phyloP scores from a whole-genome alignment of 805 yeast species.

The Candida dendrica region DNA sequence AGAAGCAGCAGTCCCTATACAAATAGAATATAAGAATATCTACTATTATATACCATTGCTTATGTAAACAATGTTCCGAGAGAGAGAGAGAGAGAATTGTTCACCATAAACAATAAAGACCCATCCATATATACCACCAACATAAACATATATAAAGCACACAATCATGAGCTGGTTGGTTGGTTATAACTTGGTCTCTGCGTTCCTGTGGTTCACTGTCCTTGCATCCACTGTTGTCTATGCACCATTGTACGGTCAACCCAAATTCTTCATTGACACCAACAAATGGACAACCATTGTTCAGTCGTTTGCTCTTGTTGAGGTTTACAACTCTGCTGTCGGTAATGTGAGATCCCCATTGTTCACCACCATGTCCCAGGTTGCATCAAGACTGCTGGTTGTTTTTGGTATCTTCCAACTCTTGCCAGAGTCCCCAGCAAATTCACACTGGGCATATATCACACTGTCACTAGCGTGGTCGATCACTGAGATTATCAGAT shows the following conservation, averaged over 20 bases:
- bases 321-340: conserved; percentile 65
- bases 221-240: conserved; percentile 35
- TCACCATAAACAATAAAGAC: too few relatives aligned
- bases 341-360: conserved; percentile 86
- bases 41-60: too few relatives aligned
- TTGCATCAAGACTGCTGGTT: conserved; percentile 72
- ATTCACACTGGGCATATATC: conserved; percentile 49
- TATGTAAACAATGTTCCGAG: too few relatives aligned
- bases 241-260: conserved; percentile 49
- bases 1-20: too few relatives aligned
- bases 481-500: conserved; percentile 87
- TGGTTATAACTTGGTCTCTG: conserved; percentile 46
- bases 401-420: conserved; percentile 74
- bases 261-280: conserved; percentile 54
- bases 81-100: too few relatives aligned
- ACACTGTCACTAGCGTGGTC: conserved; percentile 82
- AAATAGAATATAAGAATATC: too few relatives aligned
- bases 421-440: conserved; percentile 70
- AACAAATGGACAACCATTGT: conserved; percentile 51
- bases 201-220: conserved; percentile 46
- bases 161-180: conserved; percentile 22
- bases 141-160: not conserved
- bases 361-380: conserved; percentile 80
- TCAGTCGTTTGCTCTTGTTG: conserved; percentile 77
- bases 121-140: too few relatives aligned